phyloP scores from a whole-genome alignment of 495 filamentous ascomycete genomes.

The Neurospora sp. region DNA sequence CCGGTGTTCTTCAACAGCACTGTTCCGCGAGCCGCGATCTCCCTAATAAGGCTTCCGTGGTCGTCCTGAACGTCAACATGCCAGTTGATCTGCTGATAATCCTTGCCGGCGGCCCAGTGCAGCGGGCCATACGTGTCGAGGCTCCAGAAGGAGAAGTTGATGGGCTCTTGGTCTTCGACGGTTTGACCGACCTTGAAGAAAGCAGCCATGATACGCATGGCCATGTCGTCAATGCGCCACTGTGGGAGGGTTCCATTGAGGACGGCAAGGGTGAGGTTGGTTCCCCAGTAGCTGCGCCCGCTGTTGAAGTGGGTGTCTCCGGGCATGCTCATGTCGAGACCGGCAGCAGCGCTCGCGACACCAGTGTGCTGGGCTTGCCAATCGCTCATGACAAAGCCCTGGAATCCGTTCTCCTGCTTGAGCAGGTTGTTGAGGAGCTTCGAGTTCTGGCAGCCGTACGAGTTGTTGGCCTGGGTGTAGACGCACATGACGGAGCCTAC shows the following conservation, averaged over 20 bases:
- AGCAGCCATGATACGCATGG: constrained; percentile 81
- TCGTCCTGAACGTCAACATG: constrained; percentile 76
- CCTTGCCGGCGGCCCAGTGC: constrained; percentile 50
- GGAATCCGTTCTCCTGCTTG: constrained; percentile 88
- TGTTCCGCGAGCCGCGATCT: constrained; percentile 64
- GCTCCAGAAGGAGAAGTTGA: constrained; percentile 89
- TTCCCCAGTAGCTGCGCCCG: constrained; percentile 70
- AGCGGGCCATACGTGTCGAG: constrained; percentile 60
- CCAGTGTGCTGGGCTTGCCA: constrained; percentile 85
- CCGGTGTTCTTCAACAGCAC: constrained; percentile 84
- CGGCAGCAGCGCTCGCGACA: constrained; percentile 66
- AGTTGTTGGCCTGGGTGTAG: constrained; percentile 88
- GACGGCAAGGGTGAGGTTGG: constrained; percentile 73
- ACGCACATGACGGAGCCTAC: constrained; percentile 89
- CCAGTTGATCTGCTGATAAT: constrained; percentile 62
- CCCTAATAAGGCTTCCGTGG: constrained; percentile 61
- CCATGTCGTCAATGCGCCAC: constrained; percentile 92
- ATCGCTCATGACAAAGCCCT: constrained; percentile 88
- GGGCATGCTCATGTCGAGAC: constrained; percentile 93
- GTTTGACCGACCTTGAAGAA: constrained; percentile 84
- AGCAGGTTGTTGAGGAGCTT: constrained; percentile 71
- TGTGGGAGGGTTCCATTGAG: constrained; percentile 85
- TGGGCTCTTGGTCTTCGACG: constrained; percentile 41
- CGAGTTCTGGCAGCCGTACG: constrained; percentile 75
- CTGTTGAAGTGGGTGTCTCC: constrained; percentile 71